Evolutionary conservation across 768 basidiomycete species (phyloP).

Genomic region (Podaxis sp.): DNA sequence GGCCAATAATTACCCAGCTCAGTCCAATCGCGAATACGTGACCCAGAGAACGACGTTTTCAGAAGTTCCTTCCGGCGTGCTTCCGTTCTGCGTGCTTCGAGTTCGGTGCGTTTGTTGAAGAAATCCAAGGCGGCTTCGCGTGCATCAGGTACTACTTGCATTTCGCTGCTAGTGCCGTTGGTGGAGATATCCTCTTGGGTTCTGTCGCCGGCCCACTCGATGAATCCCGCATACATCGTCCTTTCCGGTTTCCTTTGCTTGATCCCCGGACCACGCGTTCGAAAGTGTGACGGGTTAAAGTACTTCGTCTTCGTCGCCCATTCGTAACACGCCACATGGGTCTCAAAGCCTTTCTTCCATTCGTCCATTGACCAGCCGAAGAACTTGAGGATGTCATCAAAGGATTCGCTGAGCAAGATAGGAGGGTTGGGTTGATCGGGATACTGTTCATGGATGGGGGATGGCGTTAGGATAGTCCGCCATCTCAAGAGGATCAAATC

Average conservation of each 20-base stretch:
- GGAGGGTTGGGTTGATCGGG: slow-evolving; percentile 43
- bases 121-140: slow-evolving; percentile 47
- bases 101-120: slow-evolving; percentile 53
- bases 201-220: slow-evolving; percentile 42
- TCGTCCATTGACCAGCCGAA: slow-evolving; percentile 54
- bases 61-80: slow-evolving; percentile 30
- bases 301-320: slow-evolving; percentile 58
- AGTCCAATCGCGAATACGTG: slow-evolving; percentile 54
- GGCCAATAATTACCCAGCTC: slow-evolving; percentile 42
- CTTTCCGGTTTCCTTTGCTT: slow-evolving; percentile 47
- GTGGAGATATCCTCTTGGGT: neutral
- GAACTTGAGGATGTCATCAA: slow-evolving; percentile 52
- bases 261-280: slow-evolving; percentile 33
- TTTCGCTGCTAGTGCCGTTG: neutral
- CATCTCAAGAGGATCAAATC: slow-evolving; percentile 1
- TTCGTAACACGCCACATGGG: slow-evolving; percentile 52
- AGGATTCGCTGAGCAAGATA: slow-evolving; percentile 49
- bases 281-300: slow-evolving; percentile 45
- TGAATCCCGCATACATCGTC: slow-evolving; percentile 60
- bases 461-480: neutral
- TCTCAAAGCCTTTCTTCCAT: slow-evolving; percentile 55
- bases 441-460: slow-evolving; percentile 24
- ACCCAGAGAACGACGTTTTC: slow-evolving; percentile 50
- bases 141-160: slow-evolving; percentile 19
- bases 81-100: slow-evolving; percentile 35